A percentile compares a stretch with the other conserved stretches of the same genome.
Evolutionary conservation across 2,329 filamentous ascomycete species (phyloP).

Genomic region (Emergomyces pasteurianus): DNA sequence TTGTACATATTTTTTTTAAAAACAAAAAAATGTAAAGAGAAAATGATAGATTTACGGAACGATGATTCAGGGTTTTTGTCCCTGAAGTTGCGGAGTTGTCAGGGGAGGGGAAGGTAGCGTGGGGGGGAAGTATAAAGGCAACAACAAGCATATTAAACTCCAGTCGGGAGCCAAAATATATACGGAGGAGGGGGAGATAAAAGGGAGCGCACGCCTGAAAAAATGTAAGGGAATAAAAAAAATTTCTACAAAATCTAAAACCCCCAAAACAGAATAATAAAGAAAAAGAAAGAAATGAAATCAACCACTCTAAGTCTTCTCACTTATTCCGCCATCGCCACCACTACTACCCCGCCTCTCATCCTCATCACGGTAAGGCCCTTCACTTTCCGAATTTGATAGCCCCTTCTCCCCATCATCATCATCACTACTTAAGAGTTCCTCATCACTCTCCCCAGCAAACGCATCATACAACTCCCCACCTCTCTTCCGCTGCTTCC

Average conservation of each 20-base stretch:
- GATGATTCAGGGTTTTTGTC: no score
- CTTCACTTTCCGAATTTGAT: constrained; percentile 24
- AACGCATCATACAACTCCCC: constrained; percentile 97
- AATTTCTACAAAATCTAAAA: not conserved
- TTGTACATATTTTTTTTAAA: not conserved
- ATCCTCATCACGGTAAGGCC: constrained; percentile 18
- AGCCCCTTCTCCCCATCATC: constrained; percentile 22
- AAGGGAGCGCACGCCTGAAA: no score
- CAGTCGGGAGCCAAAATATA: no score
- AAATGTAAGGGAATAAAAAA: no score
- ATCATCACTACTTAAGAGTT: constrained; percentile 40
- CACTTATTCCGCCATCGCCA: not conserved
- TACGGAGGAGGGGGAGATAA: not conserved
- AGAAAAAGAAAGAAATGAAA: not conserved
- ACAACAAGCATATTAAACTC: no score
- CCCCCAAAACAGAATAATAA: not conserved
- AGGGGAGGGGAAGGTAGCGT: no score
- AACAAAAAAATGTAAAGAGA: not conserved
- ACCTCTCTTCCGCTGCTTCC: constrained; percentile 49
- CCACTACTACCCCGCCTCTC: not conserved
- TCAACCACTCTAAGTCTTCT: not conserved
- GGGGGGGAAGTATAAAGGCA: no score
- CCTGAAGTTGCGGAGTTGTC: no score
- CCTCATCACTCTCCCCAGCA: constrained; percentile 79
- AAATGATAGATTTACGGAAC: no score